A percentile compares a stretch with the other conserved stretches of the same genome.
Evolutionary conservation across 2,329 filamentous ascomycete genomes (phyloP).

Genomic region (Hypoxylon sp.): DNA sequence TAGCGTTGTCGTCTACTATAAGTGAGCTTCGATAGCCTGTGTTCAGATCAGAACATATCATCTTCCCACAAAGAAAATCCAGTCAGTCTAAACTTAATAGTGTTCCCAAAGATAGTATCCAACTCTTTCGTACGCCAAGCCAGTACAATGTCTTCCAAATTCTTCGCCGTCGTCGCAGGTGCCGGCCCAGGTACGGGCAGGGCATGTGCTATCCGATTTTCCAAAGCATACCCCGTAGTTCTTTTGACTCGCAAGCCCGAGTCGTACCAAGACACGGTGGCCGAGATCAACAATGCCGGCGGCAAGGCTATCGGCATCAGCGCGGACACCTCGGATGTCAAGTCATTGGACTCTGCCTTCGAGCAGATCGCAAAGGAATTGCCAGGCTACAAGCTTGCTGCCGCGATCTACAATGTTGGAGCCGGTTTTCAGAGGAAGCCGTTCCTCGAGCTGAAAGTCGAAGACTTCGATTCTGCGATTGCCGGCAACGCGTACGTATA

Average conservation of each 20-base stretch:
- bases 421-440: constrained; percentile 65
- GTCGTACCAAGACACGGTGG: constrained; percentile 74
- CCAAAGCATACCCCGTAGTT: constrained; percentile 76
- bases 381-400: constrained; percentile 66
- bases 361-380: constrained; percentile 71
- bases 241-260: constrained; percentile 77
- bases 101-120: constrained; percentile 26
- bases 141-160: constrained; percentile 55
- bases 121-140: not conserved
- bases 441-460: constrained; percentile 67
- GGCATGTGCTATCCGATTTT: constrained; percentile 68
- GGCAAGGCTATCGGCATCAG: constrained; percentile 78
- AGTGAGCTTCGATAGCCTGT: constrained; percentile 20
- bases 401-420: constrained; percentile 78
- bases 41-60: constrained; percentile 2
- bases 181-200: constrained; percentile 76
- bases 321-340: constrained; percentile 69
- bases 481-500: constrained; percentile 63
- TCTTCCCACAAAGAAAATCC: not conserved
- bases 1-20: constrained; percentile 13
- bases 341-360: constrained; percentile 65
- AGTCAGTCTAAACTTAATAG: constrained; percentile 1
- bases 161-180: constrained; percentile 78
- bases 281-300: constrained; percentile 75
- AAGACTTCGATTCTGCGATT: constrained; percentile 63